Base-by-base conservation (phyloP, 2,329 filamentous ascomycete species). In the Fusarium illudens region DNA sequence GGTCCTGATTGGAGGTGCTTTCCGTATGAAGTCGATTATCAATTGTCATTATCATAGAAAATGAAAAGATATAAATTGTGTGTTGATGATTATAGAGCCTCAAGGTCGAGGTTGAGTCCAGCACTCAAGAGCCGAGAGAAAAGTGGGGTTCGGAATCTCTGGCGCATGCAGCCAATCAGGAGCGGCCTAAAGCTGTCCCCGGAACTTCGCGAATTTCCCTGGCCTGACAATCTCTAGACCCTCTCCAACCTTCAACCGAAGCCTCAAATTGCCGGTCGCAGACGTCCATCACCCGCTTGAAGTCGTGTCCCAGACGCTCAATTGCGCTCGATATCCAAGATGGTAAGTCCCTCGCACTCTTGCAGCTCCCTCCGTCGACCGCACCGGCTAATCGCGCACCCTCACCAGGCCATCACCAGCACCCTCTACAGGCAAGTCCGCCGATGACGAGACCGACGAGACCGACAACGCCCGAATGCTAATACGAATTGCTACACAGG, bases 401-500 rank as follows among this genome's bases (percentile, higher is more conserved):
- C 44, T 39, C 58, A 62, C n/a, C 68, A 81, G 79, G 75, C 79
- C 72, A 62, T 80, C 77, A 67, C 66, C 68, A 78, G 75, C 73
- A 73, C 75, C 39, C 66, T 81, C 72, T 81, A 81, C 77, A 77
- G 75, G 79, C 78, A 80, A 80, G 79, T 79, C 58, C 54, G 60
- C 60, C 61, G 58, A 58, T 62, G 58, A 71, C 65, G 55, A 71
- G 36, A 65, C 64, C n/a, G 52, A 61, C 51, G 60, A 58, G 56
- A 58, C 50, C 51, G 19, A 59, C 48, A 56, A 67, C 30, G 33
- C 59, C 39, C 39, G 63, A 64, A 65, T 65, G 64, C 74, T 78
- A 67, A 79, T 64, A 42, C 62, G 48, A 60, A 52, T 27, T 37
- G 27, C 22, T 32, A 20, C 66, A 71, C 82, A 98, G 96, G 85